A percentile compares a stretch with the other conserved stretches of the same genome.
Evolutionary conservation across 1,284 basidiomycete species (phyloP).

Genomic region (Cryptococcus sp.): DNA sequence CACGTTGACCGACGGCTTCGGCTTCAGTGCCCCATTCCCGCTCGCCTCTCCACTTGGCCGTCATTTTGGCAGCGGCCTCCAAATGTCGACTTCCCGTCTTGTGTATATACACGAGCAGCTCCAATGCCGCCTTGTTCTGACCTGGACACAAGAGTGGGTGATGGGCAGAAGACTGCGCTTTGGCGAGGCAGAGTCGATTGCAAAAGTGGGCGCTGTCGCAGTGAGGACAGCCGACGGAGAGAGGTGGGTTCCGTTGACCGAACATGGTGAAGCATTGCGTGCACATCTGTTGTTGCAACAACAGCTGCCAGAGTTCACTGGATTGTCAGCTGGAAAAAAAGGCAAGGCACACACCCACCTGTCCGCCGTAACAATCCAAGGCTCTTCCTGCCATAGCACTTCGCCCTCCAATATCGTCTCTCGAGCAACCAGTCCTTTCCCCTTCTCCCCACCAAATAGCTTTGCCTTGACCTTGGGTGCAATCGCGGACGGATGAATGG

Average conservation of each 20-base stretch:
- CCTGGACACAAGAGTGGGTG: constrained; percentile 69
- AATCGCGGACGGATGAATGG: constrained; percentile 59
- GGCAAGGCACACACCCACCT: constrained; percentile 34
- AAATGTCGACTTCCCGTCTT: constrained; percentile 64
- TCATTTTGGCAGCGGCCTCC: constrained; percentile 63
- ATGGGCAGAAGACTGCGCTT: constrained; percentile 51
- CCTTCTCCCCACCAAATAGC: constrained; percentile 65
- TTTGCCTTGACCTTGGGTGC: constrained; percentile 61
- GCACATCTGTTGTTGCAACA: constrained; percentile 27
- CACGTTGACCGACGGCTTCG: constrained; percentile 22
- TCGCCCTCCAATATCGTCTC: constrained; percentile 64
- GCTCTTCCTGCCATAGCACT: constrained; percentile 68
- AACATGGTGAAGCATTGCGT: constrained; percentile 35
- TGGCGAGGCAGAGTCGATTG: constrained; percentile 63
- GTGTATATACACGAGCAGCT: constrained; percentile 59
- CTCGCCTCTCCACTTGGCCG: constrained; percentile 59
- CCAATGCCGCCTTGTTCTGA: constrained; percentile 62
- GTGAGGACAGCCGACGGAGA: constrained; percentile 24
- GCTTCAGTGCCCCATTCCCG: constrained; percentile 53
- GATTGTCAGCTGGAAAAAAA: neutral
- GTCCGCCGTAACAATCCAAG: constrained; percentile 44
- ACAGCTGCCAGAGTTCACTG: constrained; percentile 22
- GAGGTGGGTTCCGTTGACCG: constrained; percentile 16
- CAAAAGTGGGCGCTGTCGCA: constrained; percentile 62
- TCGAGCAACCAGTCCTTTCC: constrained; percentile 74